Conservation (phyloP, 1,284 basidiomycete genomes). For the Puccinia hordei region DNA sequence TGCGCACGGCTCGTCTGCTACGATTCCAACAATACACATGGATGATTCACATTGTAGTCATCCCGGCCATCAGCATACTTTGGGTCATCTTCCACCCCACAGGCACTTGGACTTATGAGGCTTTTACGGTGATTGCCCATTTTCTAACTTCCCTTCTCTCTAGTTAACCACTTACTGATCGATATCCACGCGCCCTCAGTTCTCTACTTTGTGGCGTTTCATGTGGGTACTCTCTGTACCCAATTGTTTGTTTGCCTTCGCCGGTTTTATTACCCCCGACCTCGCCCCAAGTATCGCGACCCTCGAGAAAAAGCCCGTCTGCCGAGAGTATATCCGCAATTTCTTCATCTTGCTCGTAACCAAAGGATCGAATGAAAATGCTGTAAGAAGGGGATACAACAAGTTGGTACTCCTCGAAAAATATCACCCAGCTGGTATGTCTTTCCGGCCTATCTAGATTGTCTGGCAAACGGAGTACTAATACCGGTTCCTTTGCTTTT, state of each 20-base stretch:
- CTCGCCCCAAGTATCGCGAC: conserved; percentile 59
- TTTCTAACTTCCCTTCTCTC: not conserved
- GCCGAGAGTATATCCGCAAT: conserved; percentile 60
- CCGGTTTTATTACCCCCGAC: conserved; percentile 59
- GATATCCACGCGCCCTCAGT: conserved; percentile 51
- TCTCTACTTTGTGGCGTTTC: conserved; percentile 60
- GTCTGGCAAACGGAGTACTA: not conserved
- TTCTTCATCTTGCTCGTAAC: conserved; percentile 61
- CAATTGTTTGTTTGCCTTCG: conserved; percentile 60
- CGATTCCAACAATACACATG: conserved; percentile 58
- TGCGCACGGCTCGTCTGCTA: conserved; percentile 59
- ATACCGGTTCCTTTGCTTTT: not conserved
- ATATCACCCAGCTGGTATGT: conserved; percentile 59
- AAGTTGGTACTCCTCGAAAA: conserved; percentile 61
- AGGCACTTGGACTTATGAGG: conserved; percentile 50
- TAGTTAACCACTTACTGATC: not conserved
- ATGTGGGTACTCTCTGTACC: conserved; percentile 60
- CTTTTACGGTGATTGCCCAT: conserved; percentile 35
- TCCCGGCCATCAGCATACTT: conserved; percentile 59
- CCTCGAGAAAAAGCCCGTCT: conserved; percentile 60
- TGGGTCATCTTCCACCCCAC: conserved; percentile 60
- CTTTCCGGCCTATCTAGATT: no score
- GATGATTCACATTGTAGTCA: conserved; percentile 59
- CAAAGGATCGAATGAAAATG: conserved; percentile 61
- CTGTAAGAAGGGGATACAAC: conserved; percentile 60